Base-by-base conservation (phyloP, 768 basidiomycete species). In the Pulveroboletus sp. region DNA sequence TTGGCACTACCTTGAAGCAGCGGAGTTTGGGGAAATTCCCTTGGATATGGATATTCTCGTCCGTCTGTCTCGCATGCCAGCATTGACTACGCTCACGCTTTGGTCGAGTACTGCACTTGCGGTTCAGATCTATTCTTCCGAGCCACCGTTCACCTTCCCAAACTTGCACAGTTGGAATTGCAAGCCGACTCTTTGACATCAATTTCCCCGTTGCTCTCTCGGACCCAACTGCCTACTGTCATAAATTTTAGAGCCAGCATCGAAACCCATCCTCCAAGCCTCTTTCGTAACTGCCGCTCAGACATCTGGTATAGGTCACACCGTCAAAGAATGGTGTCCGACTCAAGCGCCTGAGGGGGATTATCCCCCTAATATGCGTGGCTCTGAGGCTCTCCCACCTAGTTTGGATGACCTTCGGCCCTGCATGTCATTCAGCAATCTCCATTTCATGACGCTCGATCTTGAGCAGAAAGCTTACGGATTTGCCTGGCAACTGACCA, bases 1-100 rank as follows among this genome's bases (percentile, higher is more conserved):
- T n/a, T 52, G 51, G 55, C 31, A n/a, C 23, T 53, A 49, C 14
- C 43, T 25, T 36, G 12, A 31, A 7, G 33, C 50, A 4, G 14
- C n/a, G n/a, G n/a, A n/a, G n/a, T n/a, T n/a, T n/a, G n/a, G n/a
- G n/a, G n/a, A n/a, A n/a, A n/a, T n/a, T n/a, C n/a, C 21, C 49
- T 2, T 23, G 13, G 3, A 37, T 11, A 21, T 21, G 2, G n/a
- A 37, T 21, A 24, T 24, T 11, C n/a, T 31, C 31, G 36, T 7
- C 5, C 33, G n/a, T 8, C n/a, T 34, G 33, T 34, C 33, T n/a
- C n/a, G 7, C 33, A 34, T 34, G 33, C 43, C 47, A 5, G 38
- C 19, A 9, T 20, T 29, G 7, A 36, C 17, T 19, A 10, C 2
- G 11, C 35, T 36, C 35, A 19, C 17, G 6, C 20, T 19, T 20